Conservation (phyloP, 2,329 filamentous ascomycete genomes). For the Hypoxylon sp. region DNA sequence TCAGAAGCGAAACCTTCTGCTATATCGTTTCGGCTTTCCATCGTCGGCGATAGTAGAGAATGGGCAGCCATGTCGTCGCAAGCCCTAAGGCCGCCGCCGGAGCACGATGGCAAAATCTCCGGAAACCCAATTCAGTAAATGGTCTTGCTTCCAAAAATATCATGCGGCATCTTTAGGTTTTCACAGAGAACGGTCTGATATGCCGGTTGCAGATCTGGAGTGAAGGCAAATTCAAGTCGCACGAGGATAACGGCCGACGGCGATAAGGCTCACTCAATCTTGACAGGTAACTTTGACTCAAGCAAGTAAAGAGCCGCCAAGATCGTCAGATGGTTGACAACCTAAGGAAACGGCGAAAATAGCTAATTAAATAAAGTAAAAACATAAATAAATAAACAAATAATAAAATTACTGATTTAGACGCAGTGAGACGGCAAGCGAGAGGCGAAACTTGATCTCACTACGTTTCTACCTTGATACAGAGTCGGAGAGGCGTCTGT, state of each 20-base stretch:
- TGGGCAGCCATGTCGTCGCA: slow-evolving; percentile 20
- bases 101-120: neutral
- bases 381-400: too few relatives aligned
- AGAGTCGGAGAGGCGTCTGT: neutral
- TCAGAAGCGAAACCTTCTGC: neutral
- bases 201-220: slow-evolving; percentile 3
- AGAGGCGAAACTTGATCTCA: slow-evolving; percentile 3
- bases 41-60: slow-evolving; percentile 24
- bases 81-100: slow-evolving; percentile 10
- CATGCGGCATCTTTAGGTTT: neutral
- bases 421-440: neutral
- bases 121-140: slow-evolving; percentile 1
- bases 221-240: neutral
- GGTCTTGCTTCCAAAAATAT: neutral
- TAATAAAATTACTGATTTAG: too few relatives aligned
- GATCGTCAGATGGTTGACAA: neutral
- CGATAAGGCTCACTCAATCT: too few relatives aligned
- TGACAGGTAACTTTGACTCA: slow-evolving; percentile 16
- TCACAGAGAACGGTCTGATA: neutral
- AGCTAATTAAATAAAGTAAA: neutral
- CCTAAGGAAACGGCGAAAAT: neutral
- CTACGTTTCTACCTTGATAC: slow-evolving; percentile 12
- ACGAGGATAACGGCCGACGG: neutral
- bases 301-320: slow-evolving; percentile 3
- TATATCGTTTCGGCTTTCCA: slow-evolving; percentile 7